A percentile compares a stretch with the other conserved stretches of the same genome.
Conservation (phyloP, 768 basidiomycete species). For the Boletus subcaerulescens region DNA sequence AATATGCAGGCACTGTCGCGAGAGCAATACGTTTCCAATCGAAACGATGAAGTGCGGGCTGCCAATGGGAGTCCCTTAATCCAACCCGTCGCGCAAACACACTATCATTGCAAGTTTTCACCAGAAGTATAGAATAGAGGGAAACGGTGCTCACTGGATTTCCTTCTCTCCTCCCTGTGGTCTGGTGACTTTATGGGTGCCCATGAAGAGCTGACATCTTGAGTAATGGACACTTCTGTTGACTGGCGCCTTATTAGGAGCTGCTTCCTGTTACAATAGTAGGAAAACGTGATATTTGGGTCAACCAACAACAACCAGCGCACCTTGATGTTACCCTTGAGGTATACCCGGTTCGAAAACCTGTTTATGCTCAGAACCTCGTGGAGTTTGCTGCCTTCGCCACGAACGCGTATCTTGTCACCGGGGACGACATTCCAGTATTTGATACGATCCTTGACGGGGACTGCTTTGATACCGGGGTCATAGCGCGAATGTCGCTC, state of each 20-base stretch:
- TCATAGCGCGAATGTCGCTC: constrained; percentile 45
- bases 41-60: constrained; percentile 50
- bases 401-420: constrained; percentile 69
- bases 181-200: constrained; percentile 46
- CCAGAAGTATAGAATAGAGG: neutral
- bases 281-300: neutral
- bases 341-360: constrained; percentile 63
- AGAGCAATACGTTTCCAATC: constrained; percentile 74
- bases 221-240: constrained; percentile 63
- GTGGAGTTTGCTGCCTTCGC: constrained; percentile 59
- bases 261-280: constrained; percentile 17
- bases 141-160: constrained; percentile 42
- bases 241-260: constrained; percentile 23
- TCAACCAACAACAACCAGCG: constrained; percentile 13
- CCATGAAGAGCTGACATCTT: constrained; percentile 73
- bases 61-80: constrained; percentile 59
- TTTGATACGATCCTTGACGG: constrained; percentile 69
- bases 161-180: constrained; percentile 33
- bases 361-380: constrained; percentile 75
- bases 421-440: constrained; percentile 89
- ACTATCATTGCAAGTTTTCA: constrained; percentile 35
- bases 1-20: constrained; percentile 58
- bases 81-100: constrained; percentile 76
- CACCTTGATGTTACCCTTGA: constrained; percentile 41
- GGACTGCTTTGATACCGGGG: constrained; percentile 48